Conservation (phyloP, 2,329 filamentous ascomycete genomes). For the Meredithiella fracta region DNA sequence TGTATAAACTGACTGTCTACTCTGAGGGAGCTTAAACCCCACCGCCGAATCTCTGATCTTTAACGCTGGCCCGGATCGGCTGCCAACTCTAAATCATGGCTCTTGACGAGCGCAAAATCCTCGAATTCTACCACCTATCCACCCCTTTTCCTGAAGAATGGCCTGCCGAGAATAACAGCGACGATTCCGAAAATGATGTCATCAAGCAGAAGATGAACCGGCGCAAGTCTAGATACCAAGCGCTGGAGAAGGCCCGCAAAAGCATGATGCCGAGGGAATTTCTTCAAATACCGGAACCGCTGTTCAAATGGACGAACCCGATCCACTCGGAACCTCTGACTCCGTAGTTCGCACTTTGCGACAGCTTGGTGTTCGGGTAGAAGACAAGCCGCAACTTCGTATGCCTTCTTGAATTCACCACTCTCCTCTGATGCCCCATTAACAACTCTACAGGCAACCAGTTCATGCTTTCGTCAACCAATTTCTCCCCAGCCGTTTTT, state of each 20-base stretch:
- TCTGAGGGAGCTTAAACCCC: too few species aligned
- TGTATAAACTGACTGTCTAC: too few species aligned
- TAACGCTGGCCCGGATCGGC: neutral
- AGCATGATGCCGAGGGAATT: constrained; percentile 35
- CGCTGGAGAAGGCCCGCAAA: constrained; percentile 56
- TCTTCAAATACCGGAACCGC: constrained; percentile 37
- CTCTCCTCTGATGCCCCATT: constrained; percentile 9
- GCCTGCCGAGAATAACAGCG: constrained; percentile 63
- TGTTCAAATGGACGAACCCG: constrained; percentile 80
- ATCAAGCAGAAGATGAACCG: constrained; percentile 31
- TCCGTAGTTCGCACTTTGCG: constrained; percentile 73
- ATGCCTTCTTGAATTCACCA: constrained; percentile 21
- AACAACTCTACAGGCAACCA: constrained; percentile 48
- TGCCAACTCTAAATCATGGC: constrained; percentile 24
- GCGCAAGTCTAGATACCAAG: constrained; percentile 68
- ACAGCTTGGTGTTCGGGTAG: constrained; percentile 59
- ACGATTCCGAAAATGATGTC: constrained; percentile 46
- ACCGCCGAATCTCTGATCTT: neutral
- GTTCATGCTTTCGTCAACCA: constrained; percentile 88
- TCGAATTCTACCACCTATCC: constrained; percentile 79
- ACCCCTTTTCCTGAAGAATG: constrained; percentile 67
- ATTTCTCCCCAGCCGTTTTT: constrained; percentile 83
- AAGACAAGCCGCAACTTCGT: constrained; percentile 69
- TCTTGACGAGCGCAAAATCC: constrained; percentile 52
- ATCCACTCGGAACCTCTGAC: constrained; percentile 74